A percentile compares a stretch with the other conserved stretches of the same genome.
These are phyloP conservation scores for Clavispora santaluciae DNA, from an alignment of 805 yeast genomes.

Conservation along the genomic window DNA sequence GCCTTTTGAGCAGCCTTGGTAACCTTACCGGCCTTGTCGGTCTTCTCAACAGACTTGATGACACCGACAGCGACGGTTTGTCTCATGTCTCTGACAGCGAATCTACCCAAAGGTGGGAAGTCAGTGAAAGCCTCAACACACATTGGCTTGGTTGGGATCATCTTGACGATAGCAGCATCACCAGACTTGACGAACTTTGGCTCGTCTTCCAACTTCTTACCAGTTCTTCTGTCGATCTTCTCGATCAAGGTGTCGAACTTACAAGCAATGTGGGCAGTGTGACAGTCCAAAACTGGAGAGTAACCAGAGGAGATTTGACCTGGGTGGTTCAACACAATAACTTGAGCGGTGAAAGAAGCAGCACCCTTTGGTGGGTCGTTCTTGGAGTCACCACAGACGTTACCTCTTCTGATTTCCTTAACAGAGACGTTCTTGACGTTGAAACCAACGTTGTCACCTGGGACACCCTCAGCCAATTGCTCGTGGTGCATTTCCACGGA, in stretches of 20 bases:
- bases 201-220: conserved; percentile 30
- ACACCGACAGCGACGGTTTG: conserved; percentile 99
- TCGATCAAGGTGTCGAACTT: conserved; percentile 72
- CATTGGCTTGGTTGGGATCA: conserved; percentile 42
- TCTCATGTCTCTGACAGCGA: conserved; percentile 97
- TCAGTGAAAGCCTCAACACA: conserved; percentile 42
- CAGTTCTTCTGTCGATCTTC: conserved; percentile 79
- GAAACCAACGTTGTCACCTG: conserved; percentile 91
- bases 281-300: conserved; percentile 88
- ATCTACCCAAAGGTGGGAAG: conserved; percentile 44
- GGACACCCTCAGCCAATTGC: conserved; percentile 70
- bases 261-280: conserved; percentile 92
- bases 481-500: conserved; percentile 88
- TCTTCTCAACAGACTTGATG: conserved; percentile 60
- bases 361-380: conserved; percentile 81
- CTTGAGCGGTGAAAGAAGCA: conserved; percentile 79
- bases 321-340: conserved; percentile 84
- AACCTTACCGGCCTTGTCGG: conserved; percentile 16
- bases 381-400: conserved; percentile 88
- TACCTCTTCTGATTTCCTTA: conserved; percentile 88
- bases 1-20: conserved; percentile 18
- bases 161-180: conserved; percentile 38
- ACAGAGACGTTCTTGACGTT: conserved; percentile 88
- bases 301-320: conserved; percentile 90
- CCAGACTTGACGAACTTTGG: conserved; percentile 36